Base-by-base conservation (phyloP, 352 stramenopile species). In the Globisporangium alternatum region DNA sequence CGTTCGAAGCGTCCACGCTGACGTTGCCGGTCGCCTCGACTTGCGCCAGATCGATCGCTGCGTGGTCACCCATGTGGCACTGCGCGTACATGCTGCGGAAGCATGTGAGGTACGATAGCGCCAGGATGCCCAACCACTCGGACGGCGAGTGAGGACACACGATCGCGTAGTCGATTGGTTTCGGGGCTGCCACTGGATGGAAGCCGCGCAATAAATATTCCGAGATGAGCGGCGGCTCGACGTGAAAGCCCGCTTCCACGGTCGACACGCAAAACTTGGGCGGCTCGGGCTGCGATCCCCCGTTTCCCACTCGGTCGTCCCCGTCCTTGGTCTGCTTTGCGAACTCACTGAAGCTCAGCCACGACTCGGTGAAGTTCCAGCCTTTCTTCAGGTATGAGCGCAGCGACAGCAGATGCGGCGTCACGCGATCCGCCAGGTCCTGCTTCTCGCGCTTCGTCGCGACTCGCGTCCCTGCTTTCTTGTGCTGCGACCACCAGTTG, bases 171-270 rank as follows among this genome's bases (percentile, higher is more conserved):
- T 93, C 83, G 31, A 91, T 65, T 28, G 80, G 80, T 65, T 93
- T 93, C 1, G 78, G 70, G 8, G 73, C 72, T 19, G 76, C 72
- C 9, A 91, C 73, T 2, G 84, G 84, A 54, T 90, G 77, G n/a
- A 93, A 74, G 61, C 76, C 71, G 39, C 84, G 84, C 61, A 93
- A 80, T 75, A 80, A 71, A 77, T 84, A 91, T 77, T 91, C 84
- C 31, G 84, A 89, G 65, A 93, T 65, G n/a, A 80, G 53, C 28
- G 72, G 69, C 30, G 81, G 72, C 31, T 82, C 75, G 10, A 90
- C 74, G 15, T 86, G 56, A 21, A 86, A 76, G 59, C 72, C 74
- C 1, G 78, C 75, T 39, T 92, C 83, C 22, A 78, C 64, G 1
- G 76, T 87, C 19, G 81, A 76, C 3, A 90, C 75, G 49, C 75